Conservation (phyloP, 352 stramenopile species). For the Pseudoperonospora humuli region DNA sequence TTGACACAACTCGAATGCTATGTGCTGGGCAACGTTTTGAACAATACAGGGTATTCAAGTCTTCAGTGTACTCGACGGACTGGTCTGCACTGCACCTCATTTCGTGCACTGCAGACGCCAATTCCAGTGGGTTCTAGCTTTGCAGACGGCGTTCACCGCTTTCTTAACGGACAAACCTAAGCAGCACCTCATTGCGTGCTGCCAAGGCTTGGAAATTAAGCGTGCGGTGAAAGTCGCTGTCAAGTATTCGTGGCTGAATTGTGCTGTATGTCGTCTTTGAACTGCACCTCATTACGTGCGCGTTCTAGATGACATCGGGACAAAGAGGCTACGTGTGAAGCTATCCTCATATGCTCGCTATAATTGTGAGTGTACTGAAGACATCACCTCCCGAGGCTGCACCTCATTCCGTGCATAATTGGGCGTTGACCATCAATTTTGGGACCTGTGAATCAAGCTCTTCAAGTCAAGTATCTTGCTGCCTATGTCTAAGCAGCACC, state of each 20-base stretch:
- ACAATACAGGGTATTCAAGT: neutral
- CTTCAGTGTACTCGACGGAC: neutral
- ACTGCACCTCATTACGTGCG: conserved; percentile 27
- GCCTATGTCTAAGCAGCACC: neutral
- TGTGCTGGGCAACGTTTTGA: neutral
- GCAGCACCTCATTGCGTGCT: conserved; percentile 21
- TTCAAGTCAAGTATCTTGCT: neutral
- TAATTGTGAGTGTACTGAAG: neutral
- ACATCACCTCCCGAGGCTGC: conserved; percentile 1
- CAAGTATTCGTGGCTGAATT: conserved; percentile 5
- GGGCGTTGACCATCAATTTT: neutral
- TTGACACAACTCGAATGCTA: neutral
- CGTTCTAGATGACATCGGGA: neutral
- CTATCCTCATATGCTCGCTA: conserved; percentile 2
- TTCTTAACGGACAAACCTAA: conserved; percentile 1
- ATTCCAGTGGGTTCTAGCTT: neutral
- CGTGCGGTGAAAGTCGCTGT: conserved; percentile 1
- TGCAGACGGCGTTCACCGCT: neutral
- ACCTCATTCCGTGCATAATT: conserved; percentile 12
- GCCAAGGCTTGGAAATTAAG: neutral
- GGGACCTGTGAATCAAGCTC: neutral
- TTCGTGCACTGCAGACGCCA: conserved; percentile 2
- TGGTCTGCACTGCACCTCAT: conserved; percentile 14
- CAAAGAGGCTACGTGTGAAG: neutral
- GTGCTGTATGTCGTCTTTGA: conserved; percentile 4